Percentiles rank a stretch among this genome's conserved stretches.
phyloP scores from a whole-genome alignment of 768 basidiomycete species.

The Agrocybe praecox region DNA sequence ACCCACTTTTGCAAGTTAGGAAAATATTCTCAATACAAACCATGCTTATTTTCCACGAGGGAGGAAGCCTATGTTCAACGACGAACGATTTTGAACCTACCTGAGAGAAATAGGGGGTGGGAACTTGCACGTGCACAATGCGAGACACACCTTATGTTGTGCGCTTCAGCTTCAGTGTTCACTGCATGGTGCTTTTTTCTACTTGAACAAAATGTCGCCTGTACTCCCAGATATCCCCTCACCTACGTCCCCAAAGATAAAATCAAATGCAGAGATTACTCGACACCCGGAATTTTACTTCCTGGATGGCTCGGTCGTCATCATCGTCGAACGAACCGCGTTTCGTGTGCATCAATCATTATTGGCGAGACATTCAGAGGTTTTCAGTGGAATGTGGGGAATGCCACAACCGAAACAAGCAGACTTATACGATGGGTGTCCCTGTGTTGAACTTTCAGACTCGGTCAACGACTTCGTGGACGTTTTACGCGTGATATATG shows the following conservation, averaged over 20 bases:
- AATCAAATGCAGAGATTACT: conserved; percentile 4
- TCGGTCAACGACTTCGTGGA: conserved; percentile 37
- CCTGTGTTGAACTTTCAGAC: conserved; percentile 31
- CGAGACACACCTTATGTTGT: too few species aligned
- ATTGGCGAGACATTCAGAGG: conserved; percentile 39
- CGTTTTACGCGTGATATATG: conserved; percentile 37
- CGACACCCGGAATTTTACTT: conserved; percentile 38
- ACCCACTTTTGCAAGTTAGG: too few species aligned
- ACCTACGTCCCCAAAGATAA: not conserved
- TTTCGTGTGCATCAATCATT: conserved; percentile 41
- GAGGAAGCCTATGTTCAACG: too few species aligned
- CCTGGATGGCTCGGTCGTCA: conserved; percentile 40
- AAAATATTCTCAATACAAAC: too few species aligned
- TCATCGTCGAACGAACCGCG: conserved; percentile 32
- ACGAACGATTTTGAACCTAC: too few species aligned
- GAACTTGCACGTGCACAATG: too few species aligned
- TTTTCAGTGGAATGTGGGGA: conserved; percentile 40
- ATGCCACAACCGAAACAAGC: conserved; percentile 35
- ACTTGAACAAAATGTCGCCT: not conserved
- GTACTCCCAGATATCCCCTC: conserved; percentile 1
- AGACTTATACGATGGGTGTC: conserved; percentile 38
- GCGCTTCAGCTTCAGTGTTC: not conserved
- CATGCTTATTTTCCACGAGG: too few species aligned
- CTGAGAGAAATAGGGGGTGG: too few species aligned
- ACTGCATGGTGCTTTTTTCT: not conserved